These are phyloP conservation scores for Gentiana straminea DNA, from an alignment of 257 asterid species.

Conservation along the genomic window DNA sequence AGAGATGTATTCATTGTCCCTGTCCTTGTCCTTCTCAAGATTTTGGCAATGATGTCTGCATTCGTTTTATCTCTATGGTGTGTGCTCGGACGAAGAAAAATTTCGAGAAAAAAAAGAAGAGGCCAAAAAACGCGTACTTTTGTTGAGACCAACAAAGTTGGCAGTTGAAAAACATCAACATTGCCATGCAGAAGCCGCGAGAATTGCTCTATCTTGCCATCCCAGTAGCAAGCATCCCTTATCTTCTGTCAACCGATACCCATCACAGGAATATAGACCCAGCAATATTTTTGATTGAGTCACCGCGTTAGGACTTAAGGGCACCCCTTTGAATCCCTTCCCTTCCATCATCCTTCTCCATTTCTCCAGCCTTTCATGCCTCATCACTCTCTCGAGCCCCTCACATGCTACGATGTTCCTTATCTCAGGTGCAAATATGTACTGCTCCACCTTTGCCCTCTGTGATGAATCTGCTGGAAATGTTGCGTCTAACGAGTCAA, in stretches of 20 bases:
- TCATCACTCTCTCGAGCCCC: slow-evolving; percentile 48
- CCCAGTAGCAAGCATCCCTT: slow-evolving; percentile 74
- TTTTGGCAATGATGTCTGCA: too few species aligned
- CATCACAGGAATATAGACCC: slow-evolving; percentile 74
- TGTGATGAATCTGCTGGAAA: slow-evolving; percentile 69
- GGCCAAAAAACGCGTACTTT: neutral
- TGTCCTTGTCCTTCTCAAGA: too few species aligned
- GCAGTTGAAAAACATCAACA: slow-evolving; percentile 24
- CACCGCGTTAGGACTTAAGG: slow-evolving; percentile 59
- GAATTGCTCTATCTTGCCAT: slow-evolving; percentile 75
- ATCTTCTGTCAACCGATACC: slow-evolving; percentile 71
- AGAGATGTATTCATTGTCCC: too few species aligned
- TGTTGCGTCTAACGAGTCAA: slow-evolving; percentile 77
- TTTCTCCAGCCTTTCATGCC: slow-evolving; percentile 74
- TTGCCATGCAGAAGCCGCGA: slow-evolving; percentile 86
- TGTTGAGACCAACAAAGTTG: too few species aligned
- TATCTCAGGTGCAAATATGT: slow-evolving; percentile 70
- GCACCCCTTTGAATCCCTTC: slow-evolving; percentile 59
- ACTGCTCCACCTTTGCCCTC: slow-evolving; percentile 75
- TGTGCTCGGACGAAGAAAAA: neutral
- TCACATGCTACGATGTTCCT: slow-evolving; percentile 60
- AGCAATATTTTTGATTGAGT: slow-evolving; percentile 70
- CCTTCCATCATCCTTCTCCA: slow-evolving; percentile 87
- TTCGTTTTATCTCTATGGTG: neutral
- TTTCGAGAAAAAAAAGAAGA: neutral